These are phyloP conservation scores for Clarkia xantiana DNA, from an alignment of 345 rosid species.

Conservation along the genomic window DNA sequence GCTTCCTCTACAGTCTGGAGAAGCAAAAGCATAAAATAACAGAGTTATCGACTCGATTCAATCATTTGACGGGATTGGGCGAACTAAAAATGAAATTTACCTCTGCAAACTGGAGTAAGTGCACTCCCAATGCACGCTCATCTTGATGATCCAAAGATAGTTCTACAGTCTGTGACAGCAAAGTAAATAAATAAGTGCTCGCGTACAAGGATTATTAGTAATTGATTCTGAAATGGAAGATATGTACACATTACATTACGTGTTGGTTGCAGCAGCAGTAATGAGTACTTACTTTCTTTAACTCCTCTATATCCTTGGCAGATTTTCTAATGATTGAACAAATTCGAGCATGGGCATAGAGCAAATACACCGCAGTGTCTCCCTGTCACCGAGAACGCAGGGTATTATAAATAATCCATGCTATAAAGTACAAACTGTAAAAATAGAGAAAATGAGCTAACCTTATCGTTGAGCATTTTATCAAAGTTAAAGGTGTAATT, in stretches of 20 bases:
- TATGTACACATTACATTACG: too few relatives aligned
- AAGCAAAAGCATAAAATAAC: neutral
- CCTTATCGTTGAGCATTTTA: conserved; percentile 85
- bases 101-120: conserved; percentile 79
- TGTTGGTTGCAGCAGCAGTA: neutral
- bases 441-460: conserved; percentile 6
- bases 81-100: conserved; percentile 13
- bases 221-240: too few relatives aligned
- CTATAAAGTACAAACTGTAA: neutral
- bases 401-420: neutral
- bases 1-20: conserved; percentile 82
- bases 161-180: conserved; percentile 29
- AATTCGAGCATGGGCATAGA: conserved; percentile 96
- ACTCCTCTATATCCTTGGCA: conserved; percentile 58
- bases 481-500: conserved; percentile 65
- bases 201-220: too few relatives aligned
- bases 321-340: conserved; percentile 89
- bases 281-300: conserved; percentile 48
- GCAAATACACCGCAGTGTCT: conserved; percentile 84
- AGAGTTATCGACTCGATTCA: neutral
- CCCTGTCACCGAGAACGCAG: conserved; percentile 36
- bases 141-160: conserved; percentile 43
- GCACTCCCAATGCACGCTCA: conserved; percentile 75
- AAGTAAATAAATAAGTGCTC: neutral
- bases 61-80: too few relatives aligned